Base-by-base conservation (phyloP, 192 early-diverging fungal genomes). In the Geosiphon pyriformis region DNA sequence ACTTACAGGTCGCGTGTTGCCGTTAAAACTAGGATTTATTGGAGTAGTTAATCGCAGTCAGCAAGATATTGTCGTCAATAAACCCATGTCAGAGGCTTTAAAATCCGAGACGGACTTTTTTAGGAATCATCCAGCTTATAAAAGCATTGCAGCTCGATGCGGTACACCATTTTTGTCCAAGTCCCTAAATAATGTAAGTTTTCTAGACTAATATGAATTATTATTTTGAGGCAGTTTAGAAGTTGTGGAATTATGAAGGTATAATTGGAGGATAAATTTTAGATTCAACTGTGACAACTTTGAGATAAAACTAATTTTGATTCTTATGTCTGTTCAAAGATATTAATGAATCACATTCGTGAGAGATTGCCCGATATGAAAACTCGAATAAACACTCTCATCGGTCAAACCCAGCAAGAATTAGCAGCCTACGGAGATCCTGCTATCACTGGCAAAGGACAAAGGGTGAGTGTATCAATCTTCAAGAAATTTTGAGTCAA, bases 21-120 rank as follows among this genome's bases (percentile, higher is more conserved):
- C 88, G 17, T 68, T 92, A 50, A 89, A 89, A 46, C 74, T 92
- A 29, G 90, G 90, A 1, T 92, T 92, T 72, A 84, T 92, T 59
- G 90, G 90, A 57, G 83, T 89, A 18, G 86, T 92, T 17, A 92
- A 92, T 71, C 86, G 89, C 62, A 89, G 88, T 74, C 90, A 92
- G 61, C 87, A 89, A 37, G 90, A 90, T 72, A 92, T 89, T 25
- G 61, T 82, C 48, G 77, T 78, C 22, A 86, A 80, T 56, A 88
- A 88, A 70, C 85, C 89, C 2, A 90, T 92, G 79, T 58, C 75
- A 6, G 86, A 89, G 30, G 85, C 90, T 7, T 74, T 90, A 30
- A 77, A 80, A 59, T 70, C 77, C 15, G 90, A 92, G 53, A 73
- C 65, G 4, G 83, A 86, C 22, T 92, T 89, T 46, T 92, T 92